Conservation (phyloP, 2,329 filamentous ascomycete species). For the Lasiodiplodia gonubiensis region DNA sequence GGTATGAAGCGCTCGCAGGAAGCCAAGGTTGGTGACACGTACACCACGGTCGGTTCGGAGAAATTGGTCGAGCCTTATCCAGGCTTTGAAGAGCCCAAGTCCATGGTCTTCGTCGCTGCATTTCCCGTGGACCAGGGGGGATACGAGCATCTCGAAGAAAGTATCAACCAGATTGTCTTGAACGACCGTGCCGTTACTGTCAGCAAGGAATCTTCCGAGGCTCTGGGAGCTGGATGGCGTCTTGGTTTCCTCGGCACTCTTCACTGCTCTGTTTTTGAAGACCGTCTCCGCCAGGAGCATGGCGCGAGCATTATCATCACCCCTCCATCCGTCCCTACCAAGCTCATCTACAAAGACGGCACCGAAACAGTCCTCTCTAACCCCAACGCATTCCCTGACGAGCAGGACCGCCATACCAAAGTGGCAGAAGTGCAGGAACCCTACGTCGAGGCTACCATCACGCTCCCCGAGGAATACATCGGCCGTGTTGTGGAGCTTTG, state of each 20-base stretch:
- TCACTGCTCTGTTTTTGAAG: conserved; percentile 98
- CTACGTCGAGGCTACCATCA: conserved; percentile 83
- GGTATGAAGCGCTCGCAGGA: conserved; percentile 98
- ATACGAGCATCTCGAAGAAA: conserved; percentile 86
- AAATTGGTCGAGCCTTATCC: conserved; percentile 78
- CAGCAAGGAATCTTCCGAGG: conserved; percentile 92
- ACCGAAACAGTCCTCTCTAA: conserved; percentile 80
- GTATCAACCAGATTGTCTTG: conserved; percentile 88
- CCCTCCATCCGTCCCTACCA: conserved; percentile 91
- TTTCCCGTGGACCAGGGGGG: conserved; percentile 92
- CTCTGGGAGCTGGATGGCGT: conserved; percentile 90
- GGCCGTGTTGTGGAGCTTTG: conserved; percentile 95
- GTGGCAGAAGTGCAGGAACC: conserved; percentile 71
- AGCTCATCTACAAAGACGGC: conserved; percentile 80
- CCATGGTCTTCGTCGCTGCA: conserved; percentile 98
- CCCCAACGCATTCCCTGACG: conserved; percentile 85
- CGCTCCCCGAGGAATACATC: conserved; percentile 90
- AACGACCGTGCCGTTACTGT: conserved; percentile 95
- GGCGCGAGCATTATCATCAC: conserved; percentile 96
- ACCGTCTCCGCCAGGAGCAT: conserved; percentile 91
- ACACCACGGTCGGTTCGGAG: conserved; percentile 80
- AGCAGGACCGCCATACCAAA: conserved; percentile 56
- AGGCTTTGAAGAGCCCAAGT: conserved; percentile 95
- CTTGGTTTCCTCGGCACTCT: conserved; percentile 94
- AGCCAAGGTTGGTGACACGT: conserved; percentile 94